Conservation (phyloP, 768 basidiomycete genomes). For the Lactarius pseudohatsudake region DNA sequence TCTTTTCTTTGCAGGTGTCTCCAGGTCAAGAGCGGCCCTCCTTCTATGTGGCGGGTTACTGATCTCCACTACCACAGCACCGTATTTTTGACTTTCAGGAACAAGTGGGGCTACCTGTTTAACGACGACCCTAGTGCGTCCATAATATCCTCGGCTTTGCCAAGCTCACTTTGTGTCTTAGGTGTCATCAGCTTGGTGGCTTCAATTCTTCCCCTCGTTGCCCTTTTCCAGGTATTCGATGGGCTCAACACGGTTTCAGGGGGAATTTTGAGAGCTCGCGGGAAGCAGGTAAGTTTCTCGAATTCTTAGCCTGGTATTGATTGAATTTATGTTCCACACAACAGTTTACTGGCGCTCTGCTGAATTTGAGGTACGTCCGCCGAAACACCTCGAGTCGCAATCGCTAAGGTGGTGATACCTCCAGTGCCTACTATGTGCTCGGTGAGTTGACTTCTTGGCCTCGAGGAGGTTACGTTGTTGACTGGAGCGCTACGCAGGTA, state of each 20-base stretch:
- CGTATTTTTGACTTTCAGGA: conserved; percentile 45
- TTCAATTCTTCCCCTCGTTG: conserved; percentile 57
- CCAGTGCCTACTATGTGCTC: conserved; percentile 74
- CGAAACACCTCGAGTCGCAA: conserved; percentile 16
- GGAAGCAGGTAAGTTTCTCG: conserved; percentile 56
- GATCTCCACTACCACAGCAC: conserved; percentile 33
- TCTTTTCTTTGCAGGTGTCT: conserved; percentile 59
- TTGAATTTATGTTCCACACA: conserved; percentile 4
- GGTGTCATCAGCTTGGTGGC: conserved; percentile 52
- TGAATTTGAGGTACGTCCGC: conserved; percentile 65
- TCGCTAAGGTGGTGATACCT: conserved; percentile 14
- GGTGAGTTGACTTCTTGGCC: conserved; percentile 39
- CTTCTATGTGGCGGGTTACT: background rate
- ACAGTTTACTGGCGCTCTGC: conserved; percentile 69
- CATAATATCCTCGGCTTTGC: background rate
- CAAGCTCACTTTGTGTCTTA: conserved; percentile 14
- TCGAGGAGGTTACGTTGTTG: background rate
- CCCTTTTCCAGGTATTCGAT: conserved; percentile 85
- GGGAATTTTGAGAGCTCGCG: conserved; percentile 81
- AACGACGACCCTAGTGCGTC: conserved; percentile 49
- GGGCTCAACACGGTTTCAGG: conserved; percentile 63
- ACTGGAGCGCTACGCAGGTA: conserved; percentile 42
- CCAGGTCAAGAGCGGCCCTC: conserved; percentile 47
- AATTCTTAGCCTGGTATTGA: background rate
- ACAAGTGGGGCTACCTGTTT: conserved; percentile 58